Evolutionary conservation across 169 alveolate genomes (phyloP), one percentile per base, ranked within the genome.

Genomic region (Condylostoma magnum): DNA sequence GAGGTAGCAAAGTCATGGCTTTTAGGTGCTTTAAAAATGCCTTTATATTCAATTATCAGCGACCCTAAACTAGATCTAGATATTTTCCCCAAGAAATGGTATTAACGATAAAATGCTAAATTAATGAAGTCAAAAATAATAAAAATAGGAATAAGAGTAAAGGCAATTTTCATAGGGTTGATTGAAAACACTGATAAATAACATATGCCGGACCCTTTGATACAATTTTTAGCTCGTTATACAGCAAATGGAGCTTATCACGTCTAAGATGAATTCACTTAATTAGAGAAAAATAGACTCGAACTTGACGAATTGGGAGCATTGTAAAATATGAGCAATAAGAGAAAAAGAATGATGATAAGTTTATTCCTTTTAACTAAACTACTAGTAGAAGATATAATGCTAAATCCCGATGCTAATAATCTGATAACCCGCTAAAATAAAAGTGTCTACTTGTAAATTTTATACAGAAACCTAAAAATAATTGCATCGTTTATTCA

Each of bases 291-390:
- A 3, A 15, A 52, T 1, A 15, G 71, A 1, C 57, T 60, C n/a
- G 28, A 38, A 10, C 43, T 60, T 41, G 58, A 60, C 34, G 18
- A 60, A n/a, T 60, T 60, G 18, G 71, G 71, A 28, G 54, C 71
- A 3, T 10, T 41, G 27, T 1, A 2, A 1, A 33, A 60, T 15
- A 52, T 22, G 22, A 18, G 33, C 43, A 38, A 36, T 2, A 31
- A 36, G 6, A 33, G 25, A 60, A 12, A 41, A 38, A 6, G 56
- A n/a, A 60, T 60, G 71, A 36, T 60, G 52, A 41, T 60, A 8
- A 10, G 38, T 41, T 60, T 60, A 22, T 60, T 60, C 33, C 20
- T 60, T 25, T 38, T 60, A 0, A 60, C 71, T 1, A 33, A 38
- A n/a, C 22, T 60, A 8, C 28, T 60, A 10, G 58, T 60, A 8